Percentiles rank a stretch among this genome's conserved stretches.
These are phyloP conservation scores for Sapria himalayana DNA, from an alignment of 345 rosid genomes.

Conservation along the genomic window DNA sequence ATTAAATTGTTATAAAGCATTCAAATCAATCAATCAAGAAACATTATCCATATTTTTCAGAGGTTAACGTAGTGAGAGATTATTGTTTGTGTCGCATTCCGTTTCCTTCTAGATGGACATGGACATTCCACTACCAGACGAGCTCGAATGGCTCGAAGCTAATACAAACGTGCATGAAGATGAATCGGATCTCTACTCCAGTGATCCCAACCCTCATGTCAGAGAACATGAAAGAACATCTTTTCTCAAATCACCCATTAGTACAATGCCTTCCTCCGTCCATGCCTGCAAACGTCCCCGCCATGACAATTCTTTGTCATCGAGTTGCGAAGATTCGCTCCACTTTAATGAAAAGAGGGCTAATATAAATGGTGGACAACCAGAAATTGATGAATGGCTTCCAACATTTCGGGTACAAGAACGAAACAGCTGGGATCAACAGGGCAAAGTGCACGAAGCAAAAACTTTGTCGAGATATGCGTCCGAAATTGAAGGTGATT, in stretches of 20 bases:
- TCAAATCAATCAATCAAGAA: too few relatives aligned
- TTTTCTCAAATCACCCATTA: slow-evolving; percentile 10
- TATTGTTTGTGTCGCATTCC: too few relatives aligned
- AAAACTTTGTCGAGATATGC: slow-evolving; percentile 36
- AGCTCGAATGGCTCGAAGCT: slow-evolving; percentile 83
- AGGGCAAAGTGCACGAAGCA: slow-evolving; percentile 22
- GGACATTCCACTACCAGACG: slow-evolving; percentile 63
- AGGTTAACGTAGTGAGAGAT: too few relatives aligned
- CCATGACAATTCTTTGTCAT: slow-evolving; percentile 11
- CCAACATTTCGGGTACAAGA: slow-evolving; percentile 26
- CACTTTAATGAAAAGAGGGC: slow-evolving; percentile 30
- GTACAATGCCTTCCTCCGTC: slow-evolving; percentile 6
- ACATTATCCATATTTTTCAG: too few relatives aligned
- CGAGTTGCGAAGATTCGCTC: slow-evolving; percentile 7
- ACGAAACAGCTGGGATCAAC: slow-evolving; percentile 8
- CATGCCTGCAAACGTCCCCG: slow-evolving; percentile 31
- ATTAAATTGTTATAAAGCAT: too few relatives aligned
- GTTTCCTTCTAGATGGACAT: slow-evolving; percentile 20
- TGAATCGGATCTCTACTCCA: slow-evolving; percentile 19
- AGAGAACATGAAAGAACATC: slow-evolving; percentile 6
- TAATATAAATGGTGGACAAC: slow-evolving; percentile 12
- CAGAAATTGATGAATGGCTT: slow-evolving; percentile 45
- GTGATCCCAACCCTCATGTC: slow-evolving; percentile 13
- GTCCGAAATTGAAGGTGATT: slow-evolving; percentile 68
- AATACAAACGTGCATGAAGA: slow-evolving; percentile 31